phyloP scores from a whole-genome alignment of 2,329 filamentous ascomycete genomes.

The Colletotrichum sp. region DNA sequence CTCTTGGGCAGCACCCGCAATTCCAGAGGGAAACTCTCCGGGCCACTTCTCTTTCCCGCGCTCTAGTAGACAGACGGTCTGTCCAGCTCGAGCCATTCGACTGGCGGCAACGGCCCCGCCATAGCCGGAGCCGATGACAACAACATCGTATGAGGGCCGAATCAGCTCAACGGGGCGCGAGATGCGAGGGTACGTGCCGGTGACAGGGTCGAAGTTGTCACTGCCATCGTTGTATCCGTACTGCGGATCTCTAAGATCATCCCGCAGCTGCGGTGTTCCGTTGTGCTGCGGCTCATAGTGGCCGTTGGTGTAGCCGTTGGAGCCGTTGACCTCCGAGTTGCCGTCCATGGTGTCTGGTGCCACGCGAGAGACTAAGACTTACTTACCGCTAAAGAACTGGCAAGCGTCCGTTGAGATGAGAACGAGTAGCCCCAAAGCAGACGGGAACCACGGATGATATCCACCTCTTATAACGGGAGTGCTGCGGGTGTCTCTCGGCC shows the following conservation, averaged over 20 bases:
- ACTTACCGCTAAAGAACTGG: neutral
- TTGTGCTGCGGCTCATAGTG: neutral
- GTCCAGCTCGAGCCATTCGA: constrained; percentile 41
- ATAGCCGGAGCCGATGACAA: constrained; percentile 55
- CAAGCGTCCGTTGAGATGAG: neutral
- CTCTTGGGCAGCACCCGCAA: constrained; percentile 35
- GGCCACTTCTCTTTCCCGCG: constrained; percentile 50
- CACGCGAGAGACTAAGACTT: too few species aligned
- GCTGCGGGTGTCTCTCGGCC: neutral
- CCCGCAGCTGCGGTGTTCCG: neutral
- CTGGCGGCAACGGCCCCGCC: constrained; percentile 53
- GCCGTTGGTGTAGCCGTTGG: constrained; percentile 5
- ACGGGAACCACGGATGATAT: neutral
- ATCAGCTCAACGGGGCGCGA: constrained; percentile 41
- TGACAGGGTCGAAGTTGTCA: constrained; percentile 1
- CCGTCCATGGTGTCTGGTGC: neutral
- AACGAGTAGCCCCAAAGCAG: neutral
- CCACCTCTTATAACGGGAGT: neutral
- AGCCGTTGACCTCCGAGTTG: neutral
- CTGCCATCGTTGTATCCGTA: neutral
- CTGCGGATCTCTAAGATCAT: neutral
- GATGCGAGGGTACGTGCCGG: constrained; percentile 34
- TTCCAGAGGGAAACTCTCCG: constrained; percentile 43
- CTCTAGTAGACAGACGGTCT: constrained; percentile 48
- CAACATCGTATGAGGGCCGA: constrained; percentile 45